phyloP scores from a whole-genome alignment of 352 stramenopile genomes.

The Globisporangium heterothallicum region DNA sequence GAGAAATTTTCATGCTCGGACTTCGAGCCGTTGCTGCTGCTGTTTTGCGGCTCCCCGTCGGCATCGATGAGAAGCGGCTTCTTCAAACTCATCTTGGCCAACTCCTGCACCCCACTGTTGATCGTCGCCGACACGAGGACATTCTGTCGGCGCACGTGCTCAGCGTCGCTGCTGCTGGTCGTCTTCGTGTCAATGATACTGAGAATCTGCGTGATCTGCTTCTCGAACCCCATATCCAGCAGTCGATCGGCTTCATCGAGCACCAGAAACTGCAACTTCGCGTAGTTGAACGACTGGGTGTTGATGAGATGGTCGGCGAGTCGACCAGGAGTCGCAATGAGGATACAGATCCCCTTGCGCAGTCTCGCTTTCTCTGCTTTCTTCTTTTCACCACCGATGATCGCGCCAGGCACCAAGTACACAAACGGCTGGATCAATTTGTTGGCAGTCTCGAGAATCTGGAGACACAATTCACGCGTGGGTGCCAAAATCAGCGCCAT shows the following conservation, averaged over 20 bases:
- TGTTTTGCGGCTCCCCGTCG: conserved; percentile 28
- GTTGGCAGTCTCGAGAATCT: conserved; percentile 94
- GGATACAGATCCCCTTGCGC: conserved; percentile 92
- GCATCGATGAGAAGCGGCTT: conserved; percentile 75
- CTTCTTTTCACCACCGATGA: conserved; percentile 94
- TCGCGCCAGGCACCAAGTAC: conserved; percentile 74
- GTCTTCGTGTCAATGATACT: conserved; percentile 91
- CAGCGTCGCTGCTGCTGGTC: conserved; percentile 25
- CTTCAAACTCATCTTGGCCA: conserved; percentile 79
- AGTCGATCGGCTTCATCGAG: conserved; percentile 99
- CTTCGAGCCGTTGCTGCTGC: conserved; percentile 1
- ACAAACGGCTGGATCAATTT: conserved; percentile 94
- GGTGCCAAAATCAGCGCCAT: conserved; percentile 91
- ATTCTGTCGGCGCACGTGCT: conserved; percentile 47
- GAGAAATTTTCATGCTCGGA: conserved; percentile 63
- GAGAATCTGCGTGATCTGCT: conserved; percentile 98
- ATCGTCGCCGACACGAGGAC: conserved; percentile 87
- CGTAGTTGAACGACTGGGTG: conserved; percentile 88
- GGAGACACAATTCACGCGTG: conserved; percentile 92
- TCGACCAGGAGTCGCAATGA: conserved; percentile 96
- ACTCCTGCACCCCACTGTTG: conserved; percentile 77
- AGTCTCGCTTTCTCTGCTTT: conserved; percentile 83
- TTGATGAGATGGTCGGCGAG: conserved; percentile 97
- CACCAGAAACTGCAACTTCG: conserved; percentile 91
- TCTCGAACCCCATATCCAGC: conserved; percentile 99